Evolutionary conservation across 2,329 filamentous ascomycete species (phyloP), one percentile per base, ranked within the genome.

Genomic region (Exophiala spinifera): DNA sequence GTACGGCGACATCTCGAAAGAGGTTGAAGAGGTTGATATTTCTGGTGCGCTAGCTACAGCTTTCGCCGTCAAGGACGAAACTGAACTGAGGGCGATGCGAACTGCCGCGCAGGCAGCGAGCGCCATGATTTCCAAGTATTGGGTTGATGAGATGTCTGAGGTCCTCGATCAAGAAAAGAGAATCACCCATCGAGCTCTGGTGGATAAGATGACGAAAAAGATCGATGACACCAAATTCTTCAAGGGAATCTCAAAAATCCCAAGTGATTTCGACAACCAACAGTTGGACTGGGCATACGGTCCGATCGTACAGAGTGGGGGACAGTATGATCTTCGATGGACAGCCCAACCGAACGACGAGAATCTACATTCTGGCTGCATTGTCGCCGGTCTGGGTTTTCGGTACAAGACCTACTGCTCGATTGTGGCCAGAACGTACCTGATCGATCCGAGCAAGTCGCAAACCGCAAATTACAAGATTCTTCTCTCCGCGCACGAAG

Each of bases 131-230:
- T 90, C 90, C 47, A 90, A 92, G 56, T 99, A 94, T 73, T 97
- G 97, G 70, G 86, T 99, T 62, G 94, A 99, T 68, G 91, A 96
- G 70, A 97, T 99, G 91, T 96, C 92, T 47, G 87, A 88, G 64
- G 87, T 97, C 49, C 83, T 99, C 56, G 94, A 99, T 67, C 87
- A 91, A 63, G 95, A 97, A 72, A 96, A 96, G 78, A 96, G 96
- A 69, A 90, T 97, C 68, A 94, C 91, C 60, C 94, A 99, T 73
- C 89, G 86, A 61, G 80, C 81, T 1, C 80, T 99, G 6, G 85
- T 89, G n/a, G 85, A 89, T 65, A 94, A 91, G 72, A 87, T 99
- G 28, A 85, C 92, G 63, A 83, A 85, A 66, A 96, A 96, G 75
- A 86, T 99, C 53, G 92, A 97, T 65, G 91, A 99, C 64, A 78